Evolutionary conservation across 371 early-diverging fungal genomes (phyloP).

Genomic region (Sporodiniella umbellata): DNA sequence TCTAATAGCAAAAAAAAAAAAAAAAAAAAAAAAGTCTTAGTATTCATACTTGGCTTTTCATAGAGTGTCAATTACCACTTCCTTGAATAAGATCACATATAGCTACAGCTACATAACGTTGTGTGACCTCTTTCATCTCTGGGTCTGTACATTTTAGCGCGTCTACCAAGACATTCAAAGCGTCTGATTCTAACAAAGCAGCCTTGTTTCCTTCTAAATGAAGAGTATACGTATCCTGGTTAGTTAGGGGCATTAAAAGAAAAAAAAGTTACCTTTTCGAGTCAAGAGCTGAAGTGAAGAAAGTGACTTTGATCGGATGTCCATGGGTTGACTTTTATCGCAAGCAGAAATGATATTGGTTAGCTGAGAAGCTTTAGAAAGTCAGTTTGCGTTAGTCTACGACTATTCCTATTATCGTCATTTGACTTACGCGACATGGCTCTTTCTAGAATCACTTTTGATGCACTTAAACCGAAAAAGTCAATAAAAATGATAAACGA

Average conservation of each 20-base stretch:
- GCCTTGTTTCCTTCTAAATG: conserved; percentile 64
- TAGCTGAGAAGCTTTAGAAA: conserved; percentile 22
- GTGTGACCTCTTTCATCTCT: conserved; percentile 56
- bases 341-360: conserved; percentile 49
- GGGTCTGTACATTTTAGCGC: conserved; percentile 51
- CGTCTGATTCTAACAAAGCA: conserved; percentile 56
- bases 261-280: conserved; percentile 48
- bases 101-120: conserved; percentile 68
- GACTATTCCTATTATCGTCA: too few relatives aligned
- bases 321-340: conserved; percentile 41
- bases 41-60: too few relatives aligned
- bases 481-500: too few relatives aligned
- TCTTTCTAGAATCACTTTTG: conserved; percentile 63
- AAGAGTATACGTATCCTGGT: too few relatives aligned
- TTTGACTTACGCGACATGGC: conserved; percentile 57
- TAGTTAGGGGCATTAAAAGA: not conserved
- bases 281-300: conserved; percentile 70
- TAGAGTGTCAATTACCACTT: too few relatives aligned
- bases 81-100: conserved; percentile 69
- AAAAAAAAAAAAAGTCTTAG: too few relatives aligned
- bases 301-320: conserved; percentile 56
- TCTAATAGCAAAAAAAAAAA: too few relatives aligned
- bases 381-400: too few relatives aligned
- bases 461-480: conserved; percentile 39
- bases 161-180: conserved; percentile 59